phyloP scores from a whole-genome alignment of 2,329 filamentous ascomycete genomes.

The Talaromyces sp. region DNA sequence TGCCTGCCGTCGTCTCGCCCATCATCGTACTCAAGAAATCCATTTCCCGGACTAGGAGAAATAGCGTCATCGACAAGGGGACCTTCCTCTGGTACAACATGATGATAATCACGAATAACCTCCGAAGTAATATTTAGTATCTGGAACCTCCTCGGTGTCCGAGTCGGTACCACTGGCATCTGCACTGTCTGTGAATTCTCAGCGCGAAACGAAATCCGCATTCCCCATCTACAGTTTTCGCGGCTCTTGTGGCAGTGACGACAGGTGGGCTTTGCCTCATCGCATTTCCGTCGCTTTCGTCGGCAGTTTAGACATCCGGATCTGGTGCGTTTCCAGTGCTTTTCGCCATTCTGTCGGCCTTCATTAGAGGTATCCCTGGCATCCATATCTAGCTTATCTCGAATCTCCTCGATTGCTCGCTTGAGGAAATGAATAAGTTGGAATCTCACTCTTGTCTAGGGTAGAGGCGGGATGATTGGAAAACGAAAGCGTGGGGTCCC shows the following conservation, averaged over 20 bases:
- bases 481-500: background rate
- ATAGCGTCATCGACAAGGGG: background rate
- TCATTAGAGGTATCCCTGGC: background rate
- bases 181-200: constrained; percentile 13
- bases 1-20: background rate
- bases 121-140: constrained; percentile 11
- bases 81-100: background rate
- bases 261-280: constrained; percentile 8
- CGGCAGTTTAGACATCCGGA: constrained; percentile 14
- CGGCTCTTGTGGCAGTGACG: background rate
- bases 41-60: background rate
- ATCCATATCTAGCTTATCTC: background rate
- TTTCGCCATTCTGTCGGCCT: background rate
- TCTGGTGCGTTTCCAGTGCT: constrained; percentile 10
- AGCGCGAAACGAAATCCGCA: constrained; percentile 9
- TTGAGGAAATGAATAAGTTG: background rate
- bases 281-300: constrained; percentile 9
- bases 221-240: constrained; percentile 12
- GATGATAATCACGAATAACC: constrained; percentile 15
- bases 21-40: background rate
- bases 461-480: background rate
- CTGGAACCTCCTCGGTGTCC: constrained; percentile 4
- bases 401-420: background rate
- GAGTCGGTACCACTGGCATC: background rate
- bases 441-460: background rate